These are phyloP conservation scores for Metschnikowia corniflorae DNA, from an alignment of 805 yeast genomes.

Conservation along the genomic window DNA sequence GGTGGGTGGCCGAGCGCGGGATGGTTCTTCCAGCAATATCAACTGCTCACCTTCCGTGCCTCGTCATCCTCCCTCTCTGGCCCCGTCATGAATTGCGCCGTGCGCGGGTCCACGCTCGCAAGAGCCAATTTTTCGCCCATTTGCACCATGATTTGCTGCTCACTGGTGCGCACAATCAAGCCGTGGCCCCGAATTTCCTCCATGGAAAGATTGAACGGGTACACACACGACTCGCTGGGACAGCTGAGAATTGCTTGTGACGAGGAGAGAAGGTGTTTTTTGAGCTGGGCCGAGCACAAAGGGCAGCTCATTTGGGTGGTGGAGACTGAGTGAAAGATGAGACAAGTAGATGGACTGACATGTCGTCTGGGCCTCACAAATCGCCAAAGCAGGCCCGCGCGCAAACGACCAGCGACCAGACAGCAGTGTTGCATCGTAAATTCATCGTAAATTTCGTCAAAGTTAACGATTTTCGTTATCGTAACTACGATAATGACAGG, in stretches of 20 bases:
- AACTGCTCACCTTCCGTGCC: too few relatives aligned
- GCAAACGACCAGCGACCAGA: too few relatives aligned
- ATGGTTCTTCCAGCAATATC: too few relatives aligned
- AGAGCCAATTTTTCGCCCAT: conserved; percentile 25
- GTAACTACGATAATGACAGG: too few relatives aligned
- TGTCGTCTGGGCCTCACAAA: too few relatives aligned
- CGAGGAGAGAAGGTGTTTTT: conserved; percentile 27
- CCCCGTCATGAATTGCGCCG: conserved; percentile 24
- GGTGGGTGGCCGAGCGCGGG: too few relatives aligned
- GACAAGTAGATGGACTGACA: too few relatives aligned
- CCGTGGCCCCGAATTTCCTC: conserved; percentile 25
- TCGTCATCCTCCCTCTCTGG: not conserved
- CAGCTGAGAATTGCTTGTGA: conserved; percentile 27
- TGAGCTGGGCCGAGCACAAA: conserved; percentile 23
- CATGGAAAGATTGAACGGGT: conserved; percentile 31
- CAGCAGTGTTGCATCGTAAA: too few relatives aligned
- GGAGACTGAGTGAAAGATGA: too few relatives aligned
- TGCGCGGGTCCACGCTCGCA: conserved; percentile 23
- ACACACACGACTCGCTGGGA: conserved; percentile 26
- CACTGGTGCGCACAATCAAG: conserved; percentile 21
- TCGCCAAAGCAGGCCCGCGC: too few relatives aligned
- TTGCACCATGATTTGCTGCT: conserved; percentile 24
- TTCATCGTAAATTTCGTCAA: too few relatives aligned
- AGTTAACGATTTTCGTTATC: too few relatives aligned
- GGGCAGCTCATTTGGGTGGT: conserved; percentile 26